Evolutionary conservation across 352 stramenopile genomes (phyloP).

Genomic region (Pythium vanterpoolii): DNA sequence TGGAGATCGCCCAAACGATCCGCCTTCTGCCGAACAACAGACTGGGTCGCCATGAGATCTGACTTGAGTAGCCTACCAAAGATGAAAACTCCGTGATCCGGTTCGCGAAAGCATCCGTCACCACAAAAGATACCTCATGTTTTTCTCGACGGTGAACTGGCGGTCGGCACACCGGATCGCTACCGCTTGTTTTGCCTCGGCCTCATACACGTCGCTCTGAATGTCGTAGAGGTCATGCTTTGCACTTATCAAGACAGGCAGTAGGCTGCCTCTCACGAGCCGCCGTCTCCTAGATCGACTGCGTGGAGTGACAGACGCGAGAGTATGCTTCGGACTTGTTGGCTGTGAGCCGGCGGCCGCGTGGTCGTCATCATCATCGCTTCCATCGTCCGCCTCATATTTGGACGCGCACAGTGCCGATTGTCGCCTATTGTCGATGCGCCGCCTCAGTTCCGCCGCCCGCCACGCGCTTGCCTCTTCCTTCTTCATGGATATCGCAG

Average conservation of each 20-base stretch:
- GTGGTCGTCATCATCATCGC: not conserved
- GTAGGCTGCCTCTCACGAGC: not conserved
- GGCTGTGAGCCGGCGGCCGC: not conserved
- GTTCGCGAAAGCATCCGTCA: not conserved
- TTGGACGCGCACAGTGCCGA: slow-evolving; percentile 5
- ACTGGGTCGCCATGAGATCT: slow-evolving; percentile 35
- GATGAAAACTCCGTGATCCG: not conserved
- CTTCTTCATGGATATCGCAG: not conserved
- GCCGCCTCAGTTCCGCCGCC: slow-evolving; percentile 46
- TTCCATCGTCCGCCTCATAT: slow-evolving; percentile 5
- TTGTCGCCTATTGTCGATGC: slow-evolving; percentile 36
- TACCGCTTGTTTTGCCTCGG: slow-evolving; percentile 38
- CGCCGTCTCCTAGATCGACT: not conserved
- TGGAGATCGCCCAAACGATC: slow-evolving; percentile 46
- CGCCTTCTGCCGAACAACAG: slow-evolving; percentile 42
- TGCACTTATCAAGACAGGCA: slow-evolving; percentile 34
- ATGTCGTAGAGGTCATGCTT: slow-evolving; percentile 47
- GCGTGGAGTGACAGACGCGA: not conserved
- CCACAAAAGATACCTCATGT: slow-evolving; percentile 28
- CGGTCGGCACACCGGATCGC: slow-evolving; percentile 47
- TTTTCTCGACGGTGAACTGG: slow-evolving; percentile 54
- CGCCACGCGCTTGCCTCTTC: slow-evolving; percentile 22
- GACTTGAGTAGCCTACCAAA: slow-evolving; percentile 34
- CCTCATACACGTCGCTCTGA: slow-evolving; percentile 52
- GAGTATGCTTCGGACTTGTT: not conserved